phyloP scores from a whole-genome alignment of 805 yeast genomes.

The Brettanomyces sp. region DNA sequence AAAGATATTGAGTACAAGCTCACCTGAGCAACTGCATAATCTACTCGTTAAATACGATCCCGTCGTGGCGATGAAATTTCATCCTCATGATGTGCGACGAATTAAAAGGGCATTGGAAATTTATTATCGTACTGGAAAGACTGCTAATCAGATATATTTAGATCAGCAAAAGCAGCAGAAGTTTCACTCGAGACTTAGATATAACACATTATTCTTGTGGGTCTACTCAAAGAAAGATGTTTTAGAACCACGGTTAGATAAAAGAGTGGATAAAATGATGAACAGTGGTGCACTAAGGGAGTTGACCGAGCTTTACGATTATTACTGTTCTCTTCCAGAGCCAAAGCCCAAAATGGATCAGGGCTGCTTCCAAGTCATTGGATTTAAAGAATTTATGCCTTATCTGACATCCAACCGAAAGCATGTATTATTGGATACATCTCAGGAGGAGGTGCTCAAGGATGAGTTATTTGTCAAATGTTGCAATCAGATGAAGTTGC shows the following conservation, averaged over 20 bases:
- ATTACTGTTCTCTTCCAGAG: conserved; percentile 25
- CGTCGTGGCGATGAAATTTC: conserved; percentile 66
- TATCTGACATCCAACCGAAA: conserved; percentile 23
- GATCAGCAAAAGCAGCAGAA: conserved; percentile 40
- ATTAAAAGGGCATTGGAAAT: conserved; percentile 77
- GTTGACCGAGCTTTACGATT: conserved; percentile 46
- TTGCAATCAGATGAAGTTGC: conserved; percentile 66
- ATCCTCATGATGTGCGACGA: conserved; percentile 81
- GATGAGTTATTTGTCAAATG: conserved; percentile 32
- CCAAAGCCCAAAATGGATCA: conserved; percentile 38
- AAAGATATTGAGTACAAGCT: conserved; percentile 46
- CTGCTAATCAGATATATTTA: conserved; percentile 62
- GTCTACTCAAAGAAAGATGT: conserved; percentile 54
- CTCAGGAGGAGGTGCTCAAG: conserved; percentile 2
- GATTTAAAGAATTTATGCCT: conserved; percentile 82
- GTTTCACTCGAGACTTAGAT: conserved; percentile 39
- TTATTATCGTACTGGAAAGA: conserved; percentile 52
- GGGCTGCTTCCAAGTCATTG: conserved; percentile 93
- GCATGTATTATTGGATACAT: not conserved
- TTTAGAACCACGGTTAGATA: conserved; percentile 58
- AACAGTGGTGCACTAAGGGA: conserved; percentile 60
- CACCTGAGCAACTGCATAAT: conserved; percentile 39
- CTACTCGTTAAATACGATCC: conserved; percentile 56
- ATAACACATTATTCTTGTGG: conserved; percentile 71
- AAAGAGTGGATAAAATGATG: conserved; percentile 80